Percentiles rank a stretch among this genome's conserved stretches.
Evolutionary conservation across 139 green algal species (phyloP).

Genomic region (Chlamydomonas schloesseri): DNA sequence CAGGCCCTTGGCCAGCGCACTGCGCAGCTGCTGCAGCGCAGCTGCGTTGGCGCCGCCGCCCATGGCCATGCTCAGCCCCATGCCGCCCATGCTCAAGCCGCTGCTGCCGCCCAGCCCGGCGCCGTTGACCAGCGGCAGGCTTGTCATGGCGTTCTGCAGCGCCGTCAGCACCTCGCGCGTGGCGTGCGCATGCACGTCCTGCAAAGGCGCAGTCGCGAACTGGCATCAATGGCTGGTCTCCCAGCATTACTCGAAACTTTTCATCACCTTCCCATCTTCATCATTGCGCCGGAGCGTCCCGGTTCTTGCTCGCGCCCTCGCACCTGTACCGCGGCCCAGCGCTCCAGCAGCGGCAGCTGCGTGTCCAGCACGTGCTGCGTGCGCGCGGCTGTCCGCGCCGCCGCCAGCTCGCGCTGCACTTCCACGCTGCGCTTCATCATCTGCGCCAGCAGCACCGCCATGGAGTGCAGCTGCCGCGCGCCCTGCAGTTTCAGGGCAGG

Average conservation of each 20-base stretch:
- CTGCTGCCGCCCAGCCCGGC: not conserved
- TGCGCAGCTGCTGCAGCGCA: not conserved
- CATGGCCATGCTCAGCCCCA: no score
- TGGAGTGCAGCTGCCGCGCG: not conserved
- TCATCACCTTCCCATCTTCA: no score
- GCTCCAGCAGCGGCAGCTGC: conserved; percentile 37
- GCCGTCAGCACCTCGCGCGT: conserved; percentile 22
- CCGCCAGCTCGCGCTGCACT: not conserved
- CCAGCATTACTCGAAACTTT: no score
- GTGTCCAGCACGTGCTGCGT: conserved; percentile 11
- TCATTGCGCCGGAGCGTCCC: no score
- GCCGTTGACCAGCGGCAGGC: conserved; percentile 38
- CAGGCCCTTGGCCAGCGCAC: not conserved
- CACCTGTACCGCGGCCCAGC: conserved; percentile 9
- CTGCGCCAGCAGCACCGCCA: conserved; percentile 3
- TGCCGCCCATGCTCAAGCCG: no score
- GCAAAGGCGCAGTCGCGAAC: not conserved
- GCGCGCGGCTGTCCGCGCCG: not conserved
- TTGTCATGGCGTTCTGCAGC: conserved; percentile 39
- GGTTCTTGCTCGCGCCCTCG: no score
- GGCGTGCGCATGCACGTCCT: conserved; percentile 5
- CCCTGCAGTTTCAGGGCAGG: not conserved
- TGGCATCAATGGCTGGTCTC: not conserved
- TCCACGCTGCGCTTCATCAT: not conserved
- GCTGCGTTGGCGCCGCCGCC: not conserved